Conservation (phyloP, 164 flowering plant genomes). For the Aristolochia contorta region DNA sequence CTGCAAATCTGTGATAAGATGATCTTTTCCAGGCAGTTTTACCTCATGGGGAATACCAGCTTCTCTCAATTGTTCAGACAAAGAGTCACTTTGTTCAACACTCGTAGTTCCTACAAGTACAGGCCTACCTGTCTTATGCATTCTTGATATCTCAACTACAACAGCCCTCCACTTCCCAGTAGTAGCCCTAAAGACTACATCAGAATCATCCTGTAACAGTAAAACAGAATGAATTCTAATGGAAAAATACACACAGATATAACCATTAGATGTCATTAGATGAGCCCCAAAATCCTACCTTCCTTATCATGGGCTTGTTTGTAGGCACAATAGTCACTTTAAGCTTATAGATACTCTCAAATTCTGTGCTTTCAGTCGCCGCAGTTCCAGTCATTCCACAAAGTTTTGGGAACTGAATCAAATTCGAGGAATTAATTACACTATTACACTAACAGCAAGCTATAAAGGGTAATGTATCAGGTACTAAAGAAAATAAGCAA, state of each 20-base stretch:
- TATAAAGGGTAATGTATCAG: background rate
- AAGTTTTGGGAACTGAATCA: slow-evolving; percentile 81
- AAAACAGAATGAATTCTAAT: background rate
- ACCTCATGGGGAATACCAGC: slow-evolving; percentile 97
- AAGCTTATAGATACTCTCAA: slow-evolving; percentile 96
- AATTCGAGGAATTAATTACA: slow-evolving; percentile 1
- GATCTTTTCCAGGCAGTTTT: background rate
- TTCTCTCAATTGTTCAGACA: slow-evolving; percentile 73
- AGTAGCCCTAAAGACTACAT: slow-evolving; percentile 83
- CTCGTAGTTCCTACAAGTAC: slow-evolving; percentile 99
- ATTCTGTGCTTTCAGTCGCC: slow-evolving; percentile 93
- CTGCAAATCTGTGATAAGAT: background rate
- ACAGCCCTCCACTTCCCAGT: slow-evolving; percentile 94
- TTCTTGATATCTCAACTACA: slow-evolving; percentile 91
- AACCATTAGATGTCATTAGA: no score
- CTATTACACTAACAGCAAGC: slow-evolving; percentile 1
- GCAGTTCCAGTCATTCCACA: slow-evolving; percentile 99
- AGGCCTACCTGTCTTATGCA: slow-evolving; percentile 95
- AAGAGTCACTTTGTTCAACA: slow-evolving; percentile 91
- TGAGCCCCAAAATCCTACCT: slow-evolving; percentile 30
- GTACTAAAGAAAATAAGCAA: slow-evolving; percentile 1
- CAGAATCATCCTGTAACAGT: slow-evolving; percentile 79
- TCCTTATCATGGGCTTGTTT: slow-evolving; percentile 95
- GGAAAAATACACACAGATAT: background rate
- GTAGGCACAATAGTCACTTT: slow-evolving; percentile 97